Percentiles rank a stretch among this genome's conserved stretches.
phyloP scores from a whole-genome alignment of 345 rosid species.

The Chamaenerion angustifolium region DNA sequence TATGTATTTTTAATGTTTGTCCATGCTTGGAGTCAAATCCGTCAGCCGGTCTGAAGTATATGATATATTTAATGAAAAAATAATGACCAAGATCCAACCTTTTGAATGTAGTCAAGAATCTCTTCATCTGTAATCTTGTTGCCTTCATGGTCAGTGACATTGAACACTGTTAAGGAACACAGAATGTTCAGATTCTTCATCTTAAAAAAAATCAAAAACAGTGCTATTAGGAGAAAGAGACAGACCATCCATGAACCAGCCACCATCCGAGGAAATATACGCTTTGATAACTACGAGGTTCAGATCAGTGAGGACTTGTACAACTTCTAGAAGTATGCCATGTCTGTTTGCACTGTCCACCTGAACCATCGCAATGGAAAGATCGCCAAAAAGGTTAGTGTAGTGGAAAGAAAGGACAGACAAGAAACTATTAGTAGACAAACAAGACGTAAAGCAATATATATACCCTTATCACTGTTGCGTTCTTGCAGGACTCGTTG shows the following conservation, averaged over 20 bases:
- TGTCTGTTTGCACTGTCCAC: constrained; percentile 91
- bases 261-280: constrained; percentile 90
- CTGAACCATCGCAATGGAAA: constrained; percentile 16
- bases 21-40: too few species aligned
- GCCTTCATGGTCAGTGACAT: constrained; percentile 79
- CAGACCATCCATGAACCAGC: constrained; percentile 98
- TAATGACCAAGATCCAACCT: constrained; percentile 36
- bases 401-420: not conserved
- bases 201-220: not conserved
- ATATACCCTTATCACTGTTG: constrained; percentile 72
- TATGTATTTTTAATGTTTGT: too few species aligned
- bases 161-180: constrained; percentile 53
- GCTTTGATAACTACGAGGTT: constrained; percentile 73
- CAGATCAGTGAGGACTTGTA: constrained; percentile 86
- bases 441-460: not conserved
- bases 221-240: not conserved
- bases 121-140: constrained; percentile 67
- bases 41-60: too few species aligned
- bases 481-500: constrained; percentile 74
- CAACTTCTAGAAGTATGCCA: constrained; percentile 92
- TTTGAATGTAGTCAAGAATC: constrained; percentile 59
- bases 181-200: not conserved
- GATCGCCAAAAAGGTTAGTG: not conserved
- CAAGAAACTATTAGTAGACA: constrained; percentile 4
- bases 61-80: too few species aligned